Evolutionary conservation across 2,329 filamentous ascomycete genomes (phyloP).

Genomic region (Ampelomyces quisqualis): DNA sequence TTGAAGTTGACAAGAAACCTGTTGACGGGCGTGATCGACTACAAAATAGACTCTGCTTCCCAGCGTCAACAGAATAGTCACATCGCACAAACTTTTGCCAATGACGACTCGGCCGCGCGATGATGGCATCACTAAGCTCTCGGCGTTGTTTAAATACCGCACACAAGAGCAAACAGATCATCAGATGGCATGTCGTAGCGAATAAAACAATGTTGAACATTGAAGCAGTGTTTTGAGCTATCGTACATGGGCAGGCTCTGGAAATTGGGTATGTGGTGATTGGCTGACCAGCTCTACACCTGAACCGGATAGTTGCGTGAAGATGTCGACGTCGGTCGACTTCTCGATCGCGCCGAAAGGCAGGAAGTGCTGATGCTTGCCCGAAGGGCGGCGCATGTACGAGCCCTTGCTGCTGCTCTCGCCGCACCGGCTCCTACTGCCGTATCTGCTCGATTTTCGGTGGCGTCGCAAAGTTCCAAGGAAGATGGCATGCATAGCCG

Average conservation of each 20-base stretch:
- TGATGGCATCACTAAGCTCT: too few species aligned
- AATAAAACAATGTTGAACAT: too few species aligned
- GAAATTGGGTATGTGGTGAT: neutral
- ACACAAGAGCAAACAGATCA: neutral
- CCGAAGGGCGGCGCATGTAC: slow-evolving; percentile 16
- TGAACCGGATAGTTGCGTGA: slow-evolving; percentile 19
- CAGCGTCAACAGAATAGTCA: too few species aligned
- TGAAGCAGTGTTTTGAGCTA: neutral
- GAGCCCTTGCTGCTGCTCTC: slow-evolving; percentile 19
- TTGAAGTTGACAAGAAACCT: too few species aligned
- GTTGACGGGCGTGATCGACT: too few species aligned
- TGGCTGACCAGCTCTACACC: slow-evolving; percentile 23
- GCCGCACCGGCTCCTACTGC: slow-evolving; percentile 14
- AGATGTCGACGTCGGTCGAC: slow-evolving; percentile 24
- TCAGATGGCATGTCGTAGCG: too few species aligned
- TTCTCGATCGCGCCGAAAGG: slow-evolving; percentile 25
- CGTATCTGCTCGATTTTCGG: slow-evolving; percentile 15
- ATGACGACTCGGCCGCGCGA: too few species aligned
- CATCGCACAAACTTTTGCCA: too few species aligned
- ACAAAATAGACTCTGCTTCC: too few species aligned
- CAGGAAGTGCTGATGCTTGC: slow-evolving; percentile 14
- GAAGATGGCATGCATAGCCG: slow-evolving; percentile 24
- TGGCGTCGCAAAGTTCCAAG: slow-evolving; percentile 14
- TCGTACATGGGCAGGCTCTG: too few species aligned
- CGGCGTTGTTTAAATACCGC: too few species aligned